Conservation (phyloP, 352 stramenopile genomes). For the Globisporangium emineosum region DNA sequence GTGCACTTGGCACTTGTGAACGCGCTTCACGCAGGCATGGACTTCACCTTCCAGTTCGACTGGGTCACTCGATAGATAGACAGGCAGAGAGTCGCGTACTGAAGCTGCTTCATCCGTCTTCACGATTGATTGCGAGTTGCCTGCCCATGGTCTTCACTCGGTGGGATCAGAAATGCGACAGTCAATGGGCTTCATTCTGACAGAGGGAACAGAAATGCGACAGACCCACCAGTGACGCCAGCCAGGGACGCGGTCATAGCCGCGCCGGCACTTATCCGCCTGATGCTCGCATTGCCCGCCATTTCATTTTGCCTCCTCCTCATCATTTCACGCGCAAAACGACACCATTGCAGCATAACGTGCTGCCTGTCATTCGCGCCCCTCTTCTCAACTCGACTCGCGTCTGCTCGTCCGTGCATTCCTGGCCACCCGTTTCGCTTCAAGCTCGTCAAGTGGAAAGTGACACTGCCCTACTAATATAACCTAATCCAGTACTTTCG, state of each 20-base stretch:
- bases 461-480: neutral
- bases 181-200: neutral
- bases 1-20: neutral
- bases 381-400: neutral
- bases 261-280: neutral
- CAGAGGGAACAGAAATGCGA: neutral
- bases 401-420: neutral
- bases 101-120: neutral
- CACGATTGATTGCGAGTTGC: neutral
- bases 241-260: neutral
- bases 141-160: neutral
- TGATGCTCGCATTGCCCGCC: neutral
- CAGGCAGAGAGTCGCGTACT: neutral
- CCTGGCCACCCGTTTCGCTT: neutral
- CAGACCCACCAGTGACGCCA: conserved; percentile 4
- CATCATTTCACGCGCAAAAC: neutral
- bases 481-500: neutral
- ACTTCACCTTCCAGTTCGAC: conserved; percentile 3
- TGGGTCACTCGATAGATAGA: neutral
- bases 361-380: too few species aligned
- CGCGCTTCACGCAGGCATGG: neutral
- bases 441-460: neutral
- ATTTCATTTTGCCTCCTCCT: neutral
- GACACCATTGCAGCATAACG: neutral
- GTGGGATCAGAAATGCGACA: conserved; percentile 9